Conservation (phyloP, 2,329 filamentous ascomycete genomes). For the Lizonia empirigonia region DNA sequence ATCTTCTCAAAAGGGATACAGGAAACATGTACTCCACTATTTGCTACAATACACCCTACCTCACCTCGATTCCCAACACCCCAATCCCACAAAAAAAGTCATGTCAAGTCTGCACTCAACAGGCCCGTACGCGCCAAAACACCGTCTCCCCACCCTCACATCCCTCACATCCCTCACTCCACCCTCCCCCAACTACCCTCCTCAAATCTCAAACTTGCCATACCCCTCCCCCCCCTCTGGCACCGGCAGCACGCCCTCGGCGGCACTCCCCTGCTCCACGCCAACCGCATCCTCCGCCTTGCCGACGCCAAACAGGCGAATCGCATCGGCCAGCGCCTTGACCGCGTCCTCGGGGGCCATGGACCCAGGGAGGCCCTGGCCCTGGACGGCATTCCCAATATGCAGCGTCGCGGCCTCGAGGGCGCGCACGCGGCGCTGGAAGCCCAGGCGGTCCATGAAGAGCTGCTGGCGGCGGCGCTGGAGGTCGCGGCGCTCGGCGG, state of each 20-base stretch:
- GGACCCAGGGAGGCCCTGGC: constrained; percentile 39
- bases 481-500: constrained; percentile 89
- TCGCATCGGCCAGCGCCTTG: constrained; percentile 41
- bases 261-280: constrained; percentile 37
- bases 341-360: constrained; percentile 43
- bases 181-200: no score
- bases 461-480: constrained; percentile 91
- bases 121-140: constrained; percentile 16
- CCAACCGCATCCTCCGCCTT: constrained; percentile 46
- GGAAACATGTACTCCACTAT: constrained; percentile 1
- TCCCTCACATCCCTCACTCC: no score
- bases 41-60: no score
- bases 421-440: constrained; percentile 84
- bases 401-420: constrained; percentile 76
- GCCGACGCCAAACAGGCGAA: constrained; percentile 42
- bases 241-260: constrained; percentile 36
- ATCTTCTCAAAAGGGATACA: no score
- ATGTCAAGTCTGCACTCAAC: no score
- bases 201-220: constrained; percentile 43
- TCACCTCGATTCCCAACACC: no score
- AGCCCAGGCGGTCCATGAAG: constrained; percentile 87
- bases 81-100: no score
- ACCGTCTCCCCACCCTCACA: no score
- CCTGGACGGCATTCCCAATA: constrained; percentile 39
- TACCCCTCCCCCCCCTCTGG: constrained; percentile 43